Evolutionary conservation across 257 asterid genomes (phyloP).

Genomic region (Petrea volubilis): DNA sequence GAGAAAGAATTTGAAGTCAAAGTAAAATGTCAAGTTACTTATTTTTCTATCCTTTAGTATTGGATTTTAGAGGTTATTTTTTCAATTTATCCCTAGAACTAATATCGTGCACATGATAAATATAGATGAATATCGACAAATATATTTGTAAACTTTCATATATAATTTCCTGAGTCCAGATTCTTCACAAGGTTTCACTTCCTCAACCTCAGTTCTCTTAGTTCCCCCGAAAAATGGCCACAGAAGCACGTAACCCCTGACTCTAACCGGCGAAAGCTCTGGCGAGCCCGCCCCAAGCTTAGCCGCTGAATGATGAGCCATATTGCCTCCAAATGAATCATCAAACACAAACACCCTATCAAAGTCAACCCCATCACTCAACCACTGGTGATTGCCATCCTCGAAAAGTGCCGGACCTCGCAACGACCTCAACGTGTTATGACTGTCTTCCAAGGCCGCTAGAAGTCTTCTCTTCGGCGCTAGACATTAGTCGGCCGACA

Average conservation of each 20-base stretch:
- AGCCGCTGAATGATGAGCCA: constrained; percentile 37
- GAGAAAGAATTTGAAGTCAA: too few species aligned
- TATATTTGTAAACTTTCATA: constrained; percentile 25
- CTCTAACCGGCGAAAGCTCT: constrained; percentile 23
- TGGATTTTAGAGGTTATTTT: too few species aligned
- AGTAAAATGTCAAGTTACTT: too few species aligned
- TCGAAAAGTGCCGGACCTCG: neutral
- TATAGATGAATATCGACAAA: neutral
- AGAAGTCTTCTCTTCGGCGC: constrained; percentile 39
- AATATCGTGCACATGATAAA: too few species aligned
- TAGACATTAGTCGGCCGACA: constrained; percentile 29
- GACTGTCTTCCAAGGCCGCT: constrained; percentile 30
- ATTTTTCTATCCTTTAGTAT: too few species aligned
- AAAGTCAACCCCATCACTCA: constrained; percentile 27
- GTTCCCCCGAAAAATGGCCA: constrained; percentile 39
- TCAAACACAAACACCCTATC: constrained; percentile 35
- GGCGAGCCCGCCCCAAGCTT: constrained; percentile 22
- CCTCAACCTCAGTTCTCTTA: constrained; percentile 24
- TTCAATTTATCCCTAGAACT: too few species aligned
- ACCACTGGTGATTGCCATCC: neutral
- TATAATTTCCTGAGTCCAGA: constrained; percentile 25
- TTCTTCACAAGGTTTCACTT: constrained; percentile 16
- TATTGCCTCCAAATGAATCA: constrained; percentile 39
- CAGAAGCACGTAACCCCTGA: constrained; percentile 32
- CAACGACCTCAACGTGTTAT: constrained; percentile 24